Conservation (phyloP, 164 flowering plant species). For the Buxus sempervirens region DNA sequence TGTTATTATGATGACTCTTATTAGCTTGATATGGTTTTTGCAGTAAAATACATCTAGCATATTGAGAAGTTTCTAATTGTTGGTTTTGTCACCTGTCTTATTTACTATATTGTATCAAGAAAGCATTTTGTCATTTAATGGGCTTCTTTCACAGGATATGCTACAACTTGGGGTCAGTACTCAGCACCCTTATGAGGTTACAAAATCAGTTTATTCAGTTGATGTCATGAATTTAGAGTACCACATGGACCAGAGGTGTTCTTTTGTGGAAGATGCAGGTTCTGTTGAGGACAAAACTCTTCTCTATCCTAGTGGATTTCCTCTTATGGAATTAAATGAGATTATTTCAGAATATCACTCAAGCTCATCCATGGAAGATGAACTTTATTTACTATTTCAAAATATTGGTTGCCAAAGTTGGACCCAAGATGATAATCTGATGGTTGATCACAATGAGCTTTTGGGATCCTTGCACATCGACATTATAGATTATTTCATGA, state of each 20-base stretch:
- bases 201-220: conserved; percentile 43
- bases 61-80: background rate
- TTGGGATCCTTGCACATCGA: conserved; percentile 35
- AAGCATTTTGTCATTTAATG: background rate
- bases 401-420: conserved; percentile 24
- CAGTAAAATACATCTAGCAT: background rate
- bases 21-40: too few species aligned
- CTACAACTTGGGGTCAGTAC: conserved; percentile 19
- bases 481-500: conserved; percentile 32
- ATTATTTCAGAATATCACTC: conserved; percentile 26
- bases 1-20: too few species aligned
- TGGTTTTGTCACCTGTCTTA: background rate
- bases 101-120: background rate
- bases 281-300: conserved; percentile 21
- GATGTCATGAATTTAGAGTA: conserved; percentile 34
- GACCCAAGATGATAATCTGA: conserved; percentile 23
- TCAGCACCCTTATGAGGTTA: conserved; percentile 29
- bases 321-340: conserved; percentile 67
- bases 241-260: conserved; percentile 25
- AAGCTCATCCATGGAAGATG: conserved; percentile 25
- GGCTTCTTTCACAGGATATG: conserved; percentile 43
- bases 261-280: conserved; percentile 37
- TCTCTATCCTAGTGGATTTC: conserved; percentile 24
- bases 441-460: conserved; percentile 32
- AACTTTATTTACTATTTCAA: conserved; percentile 32